Evolutionary conservation across 345 rosid genomes (phyloP).

Genomic region (Zanthoxylum bungeanum): DNA sequence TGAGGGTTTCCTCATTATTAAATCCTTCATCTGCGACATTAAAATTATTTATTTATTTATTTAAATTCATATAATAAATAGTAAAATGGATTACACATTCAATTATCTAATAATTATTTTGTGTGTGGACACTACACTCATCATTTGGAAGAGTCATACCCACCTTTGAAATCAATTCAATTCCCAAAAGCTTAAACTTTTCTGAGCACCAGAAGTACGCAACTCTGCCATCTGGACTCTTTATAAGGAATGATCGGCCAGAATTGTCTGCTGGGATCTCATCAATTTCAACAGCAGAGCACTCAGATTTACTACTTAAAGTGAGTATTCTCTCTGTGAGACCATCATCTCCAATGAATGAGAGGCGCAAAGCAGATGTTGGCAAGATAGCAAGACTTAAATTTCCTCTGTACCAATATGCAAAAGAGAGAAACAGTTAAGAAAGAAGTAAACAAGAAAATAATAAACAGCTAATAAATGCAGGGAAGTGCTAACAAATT

Average conservation of each 20-base stretch:
- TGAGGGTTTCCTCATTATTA: conserved; percentile 81
- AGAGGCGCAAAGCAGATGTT: conserved; percentile 74
- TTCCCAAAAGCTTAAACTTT: conserved; percentile 80
- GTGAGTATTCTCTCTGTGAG: conserved; percentile 63
- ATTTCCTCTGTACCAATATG: conserved; percentile 62
- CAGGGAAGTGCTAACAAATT: neutral
- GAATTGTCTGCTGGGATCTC: conserved; percentile 71
- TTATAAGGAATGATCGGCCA: conserved; percentile 79
- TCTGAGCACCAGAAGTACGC: conserved; percentile 95
- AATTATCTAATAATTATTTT: neutral
- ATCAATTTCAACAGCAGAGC: conserved; percentile 50
- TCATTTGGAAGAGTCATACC: neutral
- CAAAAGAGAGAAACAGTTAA: conserved; percentile 7
- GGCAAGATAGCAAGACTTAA: conserved; percentile 76
- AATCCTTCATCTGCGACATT: conserved; percentile 63
- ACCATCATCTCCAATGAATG: conserved; percentile 85
- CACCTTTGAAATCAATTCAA: conserved; percentile 88
- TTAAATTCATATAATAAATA: neutral
- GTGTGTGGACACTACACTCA: too few relatives aligned
- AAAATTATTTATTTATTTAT: too few relatives aligned
- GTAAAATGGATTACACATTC: neutral
- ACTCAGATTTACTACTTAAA: conserved; percentile 42
- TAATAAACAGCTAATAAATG: neutral
- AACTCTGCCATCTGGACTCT: conserved; percentile 44
- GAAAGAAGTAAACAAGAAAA: neutral